These are phyloP conservation scores for Apostasia ramifera DNA, from an alignment of 106 monocot species.

Conservation along the genomic window DNA sequence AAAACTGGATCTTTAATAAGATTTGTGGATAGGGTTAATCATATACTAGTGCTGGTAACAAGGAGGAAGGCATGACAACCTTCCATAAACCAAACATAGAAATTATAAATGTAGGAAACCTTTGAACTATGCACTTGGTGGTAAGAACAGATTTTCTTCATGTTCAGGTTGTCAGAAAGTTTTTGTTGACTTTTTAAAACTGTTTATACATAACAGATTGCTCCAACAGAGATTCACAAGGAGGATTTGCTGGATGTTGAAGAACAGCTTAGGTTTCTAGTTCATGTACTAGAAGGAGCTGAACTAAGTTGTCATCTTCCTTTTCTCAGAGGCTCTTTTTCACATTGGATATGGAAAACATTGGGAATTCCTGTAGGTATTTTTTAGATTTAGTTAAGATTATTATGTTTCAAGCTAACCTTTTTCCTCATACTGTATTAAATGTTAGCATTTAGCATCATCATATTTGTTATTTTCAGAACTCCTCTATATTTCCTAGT, in stretches of 20 bases:
- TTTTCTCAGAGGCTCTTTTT: conserved; percentile 59
- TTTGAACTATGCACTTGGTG: too few relatives aligned
- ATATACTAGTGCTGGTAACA: too few relatives aligned
- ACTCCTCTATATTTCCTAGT: conserved; percentile 80
- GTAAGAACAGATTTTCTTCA: too few relatives aligned
- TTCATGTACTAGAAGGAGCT: conserved; percentile 58
- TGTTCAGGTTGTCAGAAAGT: background rate
- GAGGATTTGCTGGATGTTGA: conserved; percentile 75
- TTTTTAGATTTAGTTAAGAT: background rate
- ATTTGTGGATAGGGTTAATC: too few relatives aligned
- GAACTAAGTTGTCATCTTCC: conserved; percentile 50
- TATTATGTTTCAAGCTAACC: background rate
- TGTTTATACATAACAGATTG: conserved; percentile 44
- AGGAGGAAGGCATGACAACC: too few relatives aligned
- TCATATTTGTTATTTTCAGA: conserved; percentile 32
- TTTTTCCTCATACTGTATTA: background rate
- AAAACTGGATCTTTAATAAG: too few relatives aligned
- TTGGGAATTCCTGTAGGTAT: conserved; percentile 68
- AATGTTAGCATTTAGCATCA: conserved; percentile 3
- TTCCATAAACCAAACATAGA: too few relatives aligned
- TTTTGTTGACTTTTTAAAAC: background rate
- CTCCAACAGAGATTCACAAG: conserved; percentile 76
- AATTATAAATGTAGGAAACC: too few relatives aligned
- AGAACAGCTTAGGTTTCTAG: conserved; percentile 72
- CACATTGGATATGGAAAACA: conserved; percentile 71